Conservation (phyloP, 2,329 filamentous ascomycete species). For the Plectosphaerella cucumerina region DNA sequence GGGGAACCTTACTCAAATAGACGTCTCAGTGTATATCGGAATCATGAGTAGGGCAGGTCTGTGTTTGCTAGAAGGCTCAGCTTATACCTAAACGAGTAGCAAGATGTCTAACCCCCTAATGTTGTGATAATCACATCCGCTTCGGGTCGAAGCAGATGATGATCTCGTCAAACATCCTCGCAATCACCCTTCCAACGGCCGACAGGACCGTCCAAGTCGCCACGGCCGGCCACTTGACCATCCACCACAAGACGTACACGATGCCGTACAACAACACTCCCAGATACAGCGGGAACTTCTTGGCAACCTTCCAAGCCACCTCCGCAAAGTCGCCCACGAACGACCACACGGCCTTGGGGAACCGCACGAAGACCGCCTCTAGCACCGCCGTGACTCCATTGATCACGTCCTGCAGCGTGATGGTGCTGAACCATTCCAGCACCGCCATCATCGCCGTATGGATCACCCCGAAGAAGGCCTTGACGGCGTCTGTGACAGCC, state of each 20-base stretch:
- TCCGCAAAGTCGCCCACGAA: constrained; percentile 18
- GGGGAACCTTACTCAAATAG: too few relatives aligned
- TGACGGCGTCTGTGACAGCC: constrained; percentile 18
- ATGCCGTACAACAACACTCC: constrained; percentile 23
- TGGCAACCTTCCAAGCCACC: constrained; percentile 20
- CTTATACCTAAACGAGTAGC: too few relatives aligned
- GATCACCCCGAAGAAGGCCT: constrained; percentile 24
- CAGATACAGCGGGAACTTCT: constrained; percentile 23
- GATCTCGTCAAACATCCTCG: constrained; percentile 27
- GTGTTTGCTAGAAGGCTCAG: too few relatives aligned
- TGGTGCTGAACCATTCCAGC: constrained; percentile 24
- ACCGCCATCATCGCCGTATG: constrained; percentile 30
- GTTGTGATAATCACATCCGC: too few relatives aligned
- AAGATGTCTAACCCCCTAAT: too few relatives aligned
- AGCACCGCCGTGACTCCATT: constrained; percentile 26
- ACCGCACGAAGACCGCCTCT: constrained; percentile 24
- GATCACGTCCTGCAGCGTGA: constrained; percentile 35
- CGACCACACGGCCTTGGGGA: constrained; percentile 20
- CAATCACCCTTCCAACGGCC: constrained; percentile 23
- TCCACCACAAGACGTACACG: constrained; percentile 17
- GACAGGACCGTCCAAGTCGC: constrained; percentile 25
- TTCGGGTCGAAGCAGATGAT: constrained; percentile 33
- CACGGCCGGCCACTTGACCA: constrained; percentile 27
- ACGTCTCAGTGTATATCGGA: too few relatives aligned
- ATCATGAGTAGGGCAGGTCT: too few relatives aligned